Conservation (phyloP, 2,329 filamentous ascomycete species). For the Hymenoscyphus occultus region DNA sequence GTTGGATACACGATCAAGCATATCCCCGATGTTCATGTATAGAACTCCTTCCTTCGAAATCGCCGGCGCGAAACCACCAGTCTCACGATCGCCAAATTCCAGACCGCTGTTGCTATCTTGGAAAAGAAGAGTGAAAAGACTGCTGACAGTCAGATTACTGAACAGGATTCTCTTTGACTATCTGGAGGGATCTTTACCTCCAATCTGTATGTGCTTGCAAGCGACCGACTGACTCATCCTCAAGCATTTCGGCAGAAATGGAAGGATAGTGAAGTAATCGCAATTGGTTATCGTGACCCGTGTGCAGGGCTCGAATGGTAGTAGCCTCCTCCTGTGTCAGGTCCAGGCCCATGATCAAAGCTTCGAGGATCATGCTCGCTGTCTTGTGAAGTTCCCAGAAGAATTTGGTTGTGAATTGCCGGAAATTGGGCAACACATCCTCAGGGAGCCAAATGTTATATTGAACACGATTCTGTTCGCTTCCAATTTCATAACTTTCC, state of each 20-base stretch:
- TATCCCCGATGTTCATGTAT: conserved; percentile 9
- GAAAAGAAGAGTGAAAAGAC: conserved; percentile 8
- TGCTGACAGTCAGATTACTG: not conserved
- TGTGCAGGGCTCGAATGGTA: not conserved
- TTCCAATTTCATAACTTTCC: conserved; percentile 12
- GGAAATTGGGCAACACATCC: conserved; percentile 4
- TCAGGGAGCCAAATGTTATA: conserved; percentile 11
- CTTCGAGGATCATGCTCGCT: conserved; percentile 5
- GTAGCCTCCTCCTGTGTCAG: conserved; percentile 1
- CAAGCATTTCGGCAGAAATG: conserved; percentile 3
- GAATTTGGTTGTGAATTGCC: conserved; percentile 5
- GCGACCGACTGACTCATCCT: not conserved
- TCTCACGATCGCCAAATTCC: conserved; percentile 8
- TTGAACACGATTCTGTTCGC: conserved; percentile 2
- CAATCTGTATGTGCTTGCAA: conserved; percentile 3
- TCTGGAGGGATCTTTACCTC: not conserved
- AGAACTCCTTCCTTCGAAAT: conserved; percentile 5
- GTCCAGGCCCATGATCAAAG: conserved; percentile 8
- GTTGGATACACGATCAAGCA: conserved; percentile 6
- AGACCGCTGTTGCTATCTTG: conserved; percentile 1
- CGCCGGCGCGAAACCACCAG: not conserved
- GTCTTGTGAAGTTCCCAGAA: conserved; percentile 6
- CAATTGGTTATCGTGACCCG: conserved; percentile 6
- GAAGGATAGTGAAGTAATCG: conserved; percentile 6
- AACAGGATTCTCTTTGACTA: not conserved